Percentiles rank a stretch among this genome's conserved stretches.
phyloP scores from a whole-genome alignment of 441 rosid species.

The Erysimum pusillum region DNA sequence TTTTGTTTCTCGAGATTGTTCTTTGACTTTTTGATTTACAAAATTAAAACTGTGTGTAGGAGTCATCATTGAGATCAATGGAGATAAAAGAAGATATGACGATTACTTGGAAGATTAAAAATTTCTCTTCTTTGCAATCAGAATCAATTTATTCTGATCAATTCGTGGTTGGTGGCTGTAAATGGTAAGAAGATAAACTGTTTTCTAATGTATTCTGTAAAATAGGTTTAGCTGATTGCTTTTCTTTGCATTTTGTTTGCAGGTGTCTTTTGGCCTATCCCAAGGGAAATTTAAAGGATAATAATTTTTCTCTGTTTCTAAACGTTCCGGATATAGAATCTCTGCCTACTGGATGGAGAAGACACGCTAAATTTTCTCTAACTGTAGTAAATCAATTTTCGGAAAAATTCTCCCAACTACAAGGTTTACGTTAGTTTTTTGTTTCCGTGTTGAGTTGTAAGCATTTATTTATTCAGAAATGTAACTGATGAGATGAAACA shows the following conservation, averaged over 20 bases:
- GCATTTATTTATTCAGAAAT: too few relatives aligned
- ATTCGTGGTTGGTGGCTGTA: background rate
- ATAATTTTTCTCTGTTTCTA: conserved; percentile 3
- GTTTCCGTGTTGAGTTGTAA: background rate
- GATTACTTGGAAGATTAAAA: background rate
- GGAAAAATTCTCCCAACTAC: background rate
- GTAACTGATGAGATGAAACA: background rate
- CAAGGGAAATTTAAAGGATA: background rate
- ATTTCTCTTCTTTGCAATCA: background rate
- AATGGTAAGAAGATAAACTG: background rate
- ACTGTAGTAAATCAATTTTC: background rate
- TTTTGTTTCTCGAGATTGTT: background rate
- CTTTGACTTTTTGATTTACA: background rate
- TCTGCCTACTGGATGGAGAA: conserved; percentile 25
- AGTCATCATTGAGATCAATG: background rate
- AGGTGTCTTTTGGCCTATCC: background rate
- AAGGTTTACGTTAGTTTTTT: background rate
- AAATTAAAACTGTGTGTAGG: background rate
- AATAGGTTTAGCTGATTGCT: background rate
- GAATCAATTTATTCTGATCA: background rate
- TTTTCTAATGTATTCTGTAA: too few relatives aligned
- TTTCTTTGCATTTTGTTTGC: background rate
- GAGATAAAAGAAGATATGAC: background rate
- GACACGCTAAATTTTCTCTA: background rate
- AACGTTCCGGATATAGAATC: background rate